Base-by-base conservation (phyloP, 176 grass and related monocot genomes). In the Zizania latifolia region DNA sequence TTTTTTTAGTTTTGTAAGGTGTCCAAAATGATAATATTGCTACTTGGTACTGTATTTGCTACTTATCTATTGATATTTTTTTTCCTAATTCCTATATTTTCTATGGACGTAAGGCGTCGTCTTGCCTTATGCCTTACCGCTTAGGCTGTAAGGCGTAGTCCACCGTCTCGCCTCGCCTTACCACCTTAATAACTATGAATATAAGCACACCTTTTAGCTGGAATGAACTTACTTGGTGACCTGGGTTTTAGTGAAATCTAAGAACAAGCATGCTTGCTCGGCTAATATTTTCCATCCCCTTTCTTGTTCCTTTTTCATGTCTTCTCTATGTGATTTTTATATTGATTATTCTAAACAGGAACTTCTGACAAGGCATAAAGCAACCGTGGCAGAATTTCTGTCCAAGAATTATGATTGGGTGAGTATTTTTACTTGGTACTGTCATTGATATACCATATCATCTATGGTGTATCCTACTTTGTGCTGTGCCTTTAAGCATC, bases 331-430 rank as follows among this genome's bases (percentile, higher is more conserved):
- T 76, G 35, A 79, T 81, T n/a, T n/a, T n/a, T 19, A 63, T 85
- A 75, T 76, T 62, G 41, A 66, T 23, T 70, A 63, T 29, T 77
- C 22, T 65, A 77, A 83, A 75, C 82, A 99, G 95, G 95, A 99
- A 79, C 84, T 99, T 77, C 71, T 99, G 80, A 99, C 95, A 79
- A 89, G 95, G 82, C 95, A 99, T 82, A 99, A 99, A 89, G 89
- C 86, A 90, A 99, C 91, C 0, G 95, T 99, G 73, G 95, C 95
- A 4, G 95, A 99, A 82, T 99, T 99, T 83, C 89, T 99, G 50
- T 85, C 82, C 33, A 99, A 88, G 21, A 99, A 99, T 78, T 94
- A 90, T 82, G 95, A 99, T 40, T 94, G 91, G 95, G 95, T 99
- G 17, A 80, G 86, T 90, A 82, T 9, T 82, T 78, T 31, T 76